A percentile compares a stretch with the other conserved stretches of the same genome.
Conservation (phyloP, 2,329 filamentous ascomycete genomes). For the Alternaria viburni region DNA sequence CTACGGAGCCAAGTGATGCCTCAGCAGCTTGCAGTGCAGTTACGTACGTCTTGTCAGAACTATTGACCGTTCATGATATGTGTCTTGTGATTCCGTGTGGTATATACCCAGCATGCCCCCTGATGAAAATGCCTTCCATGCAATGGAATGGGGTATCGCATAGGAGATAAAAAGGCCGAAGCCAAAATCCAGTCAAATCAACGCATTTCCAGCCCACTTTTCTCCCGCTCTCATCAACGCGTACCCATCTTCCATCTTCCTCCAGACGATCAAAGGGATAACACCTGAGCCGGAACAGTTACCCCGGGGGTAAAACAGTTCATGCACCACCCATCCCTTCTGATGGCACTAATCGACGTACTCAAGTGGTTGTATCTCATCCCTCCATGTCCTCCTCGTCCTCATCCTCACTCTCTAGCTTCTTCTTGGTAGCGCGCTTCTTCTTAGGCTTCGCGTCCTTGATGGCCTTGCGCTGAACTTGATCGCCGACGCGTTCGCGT, state of each 20-base stretch:
- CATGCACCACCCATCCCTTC: background rate
- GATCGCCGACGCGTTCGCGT: conserved; percentile 75
- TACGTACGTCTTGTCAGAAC: background rate
- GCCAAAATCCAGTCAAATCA: background rate
- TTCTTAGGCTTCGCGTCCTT: conserved; percentile 28
- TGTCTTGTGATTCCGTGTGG: background rate
- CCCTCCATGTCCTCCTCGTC: conserved; percentile 24
- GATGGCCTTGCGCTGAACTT: conserved; percentile 58
- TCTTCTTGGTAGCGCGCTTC: conserved; percentile 21
- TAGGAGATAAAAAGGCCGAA: background rate
- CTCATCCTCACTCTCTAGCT: conserved; percentile 25
- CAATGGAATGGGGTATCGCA: background rate
- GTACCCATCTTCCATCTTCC: background rate
- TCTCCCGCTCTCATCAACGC: background rate
- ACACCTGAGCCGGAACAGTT: background rate
- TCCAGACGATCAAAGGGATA: background rate
- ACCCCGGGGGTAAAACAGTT: background rate
- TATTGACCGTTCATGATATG: background rate
- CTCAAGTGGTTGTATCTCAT: conserved; percentile 1
- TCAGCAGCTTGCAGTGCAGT: background rate
- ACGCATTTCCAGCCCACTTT: background rate
- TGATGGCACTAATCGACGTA: background rate
- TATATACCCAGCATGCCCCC: background rate
- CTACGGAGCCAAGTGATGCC: background rate
- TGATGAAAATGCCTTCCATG: background rate